phyloP scores from a whole-genome alignment of 23 red algal genomes.

The Gracilaria gracilis region DNA sequence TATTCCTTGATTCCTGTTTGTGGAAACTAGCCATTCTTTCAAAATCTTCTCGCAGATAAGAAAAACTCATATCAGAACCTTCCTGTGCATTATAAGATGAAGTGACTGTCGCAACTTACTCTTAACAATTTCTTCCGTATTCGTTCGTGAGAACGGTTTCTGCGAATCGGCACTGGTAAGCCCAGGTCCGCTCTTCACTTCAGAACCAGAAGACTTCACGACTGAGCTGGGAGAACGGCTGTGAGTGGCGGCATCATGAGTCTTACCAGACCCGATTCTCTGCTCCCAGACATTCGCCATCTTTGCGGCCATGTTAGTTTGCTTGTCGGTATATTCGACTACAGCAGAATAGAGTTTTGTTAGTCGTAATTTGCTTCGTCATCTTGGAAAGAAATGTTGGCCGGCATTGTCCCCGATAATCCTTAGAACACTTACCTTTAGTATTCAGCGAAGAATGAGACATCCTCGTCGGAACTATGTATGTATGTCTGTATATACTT shows the following conservation, averaged over 20 bases:
- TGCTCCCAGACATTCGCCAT: conserved; percentile 60
- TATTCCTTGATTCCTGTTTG: background rate
- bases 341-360: conserved; percentile 6
- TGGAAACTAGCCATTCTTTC: conserved; percentile 28
- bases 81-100: background rate
- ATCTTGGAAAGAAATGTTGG: background rate
- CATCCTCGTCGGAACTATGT: background rate
- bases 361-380: background rate
- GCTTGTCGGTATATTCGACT: conserved; percentile 51
- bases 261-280: conserved; percentile 26
- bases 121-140: conserved; percentile 57
- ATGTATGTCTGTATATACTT: too few relatives aligned
- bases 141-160: conserved; percentile 21
- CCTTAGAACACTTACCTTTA: conserved; percentile 22
- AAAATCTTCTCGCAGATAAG: background rate
- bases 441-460: conserved; percentile 46
- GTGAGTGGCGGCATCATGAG: background rate
- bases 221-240: conserved; percentile 13
- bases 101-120: conserved; percentile 7
- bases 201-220: conserved; percentile 46
- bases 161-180: conserved; percentile 9
- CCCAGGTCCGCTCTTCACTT: background rate
- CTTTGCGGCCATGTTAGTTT: conserved; percentile 29
- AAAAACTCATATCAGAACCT: background rate
- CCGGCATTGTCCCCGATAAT: background rate